These are phyloP conservation scores for Cryphonectria naterciae DNA, from an alignment of 2,329 filamentous ascomycete species.

Conservation along the genomic window DNA sequence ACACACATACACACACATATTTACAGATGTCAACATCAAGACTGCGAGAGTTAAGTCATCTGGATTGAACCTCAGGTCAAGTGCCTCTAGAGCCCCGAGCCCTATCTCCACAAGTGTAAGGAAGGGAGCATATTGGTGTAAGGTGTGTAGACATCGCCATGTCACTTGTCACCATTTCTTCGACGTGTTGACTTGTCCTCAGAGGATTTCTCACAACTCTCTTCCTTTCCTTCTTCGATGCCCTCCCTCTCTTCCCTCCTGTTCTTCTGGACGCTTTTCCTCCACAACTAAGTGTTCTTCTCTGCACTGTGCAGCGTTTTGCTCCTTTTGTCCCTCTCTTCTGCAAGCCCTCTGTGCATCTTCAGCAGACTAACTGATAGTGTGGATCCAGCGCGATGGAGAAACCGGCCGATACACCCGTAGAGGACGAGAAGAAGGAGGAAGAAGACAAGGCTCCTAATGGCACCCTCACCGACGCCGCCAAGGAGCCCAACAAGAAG, in stretches of 20 bases:
- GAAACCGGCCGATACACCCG: neutral
- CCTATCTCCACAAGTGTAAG: neutral
- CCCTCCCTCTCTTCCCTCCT: neutral
- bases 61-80: neutral
- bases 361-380: neutral
- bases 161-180: neutral
- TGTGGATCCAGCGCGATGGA: conserved; percentile 1
- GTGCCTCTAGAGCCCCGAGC: neutral
- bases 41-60: neutral
- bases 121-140: neutral
- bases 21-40: neutral
- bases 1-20: neutral
- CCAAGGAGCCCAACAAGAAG: neutral
- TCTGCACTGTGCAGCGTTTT: neutral
- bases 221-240: neutral
- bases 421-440: neutral
- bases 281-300: neutral
- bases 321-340: neutral
- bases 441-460: neutral
- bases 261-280: neutral
- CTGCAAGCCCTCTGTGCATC: neutral
- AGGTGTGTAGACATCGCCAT: neutral
- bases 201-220: too few relatives aligned
- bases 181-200: neutral
- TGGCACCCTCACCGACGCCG: neutral